Base-by-base conservation (phyloP, 2,329 filamentous ascomycete genomes). In the Harringtonia aguacate region DNA sequence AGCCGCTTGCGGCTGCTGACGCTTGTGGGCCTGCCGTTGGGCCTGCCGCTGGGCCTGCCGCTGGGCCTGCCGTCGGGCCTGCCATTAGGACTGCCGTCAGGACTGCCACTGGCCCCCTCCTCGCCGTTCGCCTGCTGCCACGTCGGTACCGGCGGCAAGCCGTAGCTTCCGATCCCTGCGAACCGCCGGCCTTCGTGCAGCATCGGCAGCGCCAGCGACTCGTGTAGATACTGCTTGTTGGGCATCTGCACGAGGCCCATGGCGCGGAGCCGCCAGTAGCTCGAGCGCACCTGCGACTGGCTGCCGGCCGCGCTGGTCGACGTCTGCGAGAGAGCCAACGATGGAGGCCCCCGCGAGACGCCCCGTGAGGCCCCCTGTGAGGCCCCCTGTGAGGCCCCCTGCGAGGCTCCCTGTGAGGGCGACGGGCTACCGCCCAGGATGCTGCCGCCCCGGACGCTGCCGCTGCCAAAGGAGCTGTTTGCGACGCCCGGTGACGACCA, bases 201-300 rank as follows among this genome's bases (percentile, higher is more conserved):
- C 51, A 70, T 65, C 22, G 72, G 66, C 30, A 49, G 41, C 15
- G 51, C 53, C 24, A 77, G 60, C 3, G 64, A 62, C 48, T 77
- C 72, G 7, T 72, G 73, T 52, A 48, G 70, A 36, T 54, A 55
- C 45, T 53, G 38, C 21, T 47, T 46, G 46, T 55, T 51, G 18
- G 53, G 52, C 52, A 54, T 55, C 42, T 50, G 51, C 24, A 54
- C 45, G 34, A 55, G 44, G 10, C 67, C 68, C 67, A 70, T 69
- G 35, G 67, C 67, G 41, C 69, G 70, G 46, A 72, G 58, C 6
- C 61, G 58, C 68, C 68, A 72, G 33, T 55, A 48, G 45, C 41
- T 48, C 14, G 52, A 53, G 37, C 46, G 46, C 27, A 47, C 35
- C 14, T 46, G 33, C 41, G 14, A 10, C 30, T 9, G 29, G 36